These are phyloP conservation scores for Trichoderma sp. DNA, from an alignment of 2,329 filamentous ascomycete genomes.

Conservation along the genomic window DNA sequence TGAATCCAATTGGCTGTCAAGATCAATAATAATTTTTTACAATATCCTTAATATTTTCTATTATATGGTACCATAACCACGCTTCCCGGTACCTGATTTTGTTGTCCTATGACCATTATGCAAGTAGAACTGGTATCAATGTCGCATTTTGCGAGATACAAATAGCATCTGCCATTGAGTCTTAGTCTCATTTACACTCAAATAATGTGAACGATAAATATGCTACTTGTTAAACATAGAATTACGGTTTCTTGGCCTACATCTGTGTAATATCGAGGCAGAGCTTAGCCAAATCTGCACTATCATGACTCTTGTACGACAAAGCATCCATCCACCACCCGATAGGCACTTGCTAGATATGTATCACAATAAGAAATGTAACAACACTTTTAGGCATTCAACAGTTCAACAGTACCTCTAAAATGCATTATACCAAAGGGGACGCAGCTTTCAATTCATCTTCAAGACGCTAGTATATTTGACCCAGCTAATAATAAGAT, in stretches of 20 bases:
- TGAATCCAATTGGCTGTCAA: no score
- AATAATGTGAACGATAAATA: background rate
- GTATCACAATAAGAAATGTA: background rate
- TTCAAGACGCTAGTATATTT: conserved; percentile 5
- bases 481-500: background rate
- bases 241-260: background rate
- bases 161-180: background rate
- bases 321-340: background rate
- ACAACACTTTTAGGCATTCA: background rate
- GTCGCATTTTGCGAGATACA: background rate
- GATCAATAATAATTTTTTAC: background rate
- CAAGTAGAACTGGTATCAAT: background rate
- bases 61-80: background rate
- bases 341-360: background rate
- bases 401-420: background rate
- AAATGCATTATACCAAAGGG: background rate
- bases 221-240: background rate
- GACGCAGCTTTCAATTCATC: background rate
- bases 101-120: background rate
- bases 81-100: background rate
- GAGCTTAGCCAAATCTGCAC: background rate
- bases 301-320: background rate
- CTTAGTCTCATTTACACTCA: background rate
- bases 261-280: background rate
- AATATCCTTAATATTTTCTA: background rate